Conservation (phyloP, 2,329 filamentous ascomycete genomes). For the Calonectria hongkongensis region DNA sequence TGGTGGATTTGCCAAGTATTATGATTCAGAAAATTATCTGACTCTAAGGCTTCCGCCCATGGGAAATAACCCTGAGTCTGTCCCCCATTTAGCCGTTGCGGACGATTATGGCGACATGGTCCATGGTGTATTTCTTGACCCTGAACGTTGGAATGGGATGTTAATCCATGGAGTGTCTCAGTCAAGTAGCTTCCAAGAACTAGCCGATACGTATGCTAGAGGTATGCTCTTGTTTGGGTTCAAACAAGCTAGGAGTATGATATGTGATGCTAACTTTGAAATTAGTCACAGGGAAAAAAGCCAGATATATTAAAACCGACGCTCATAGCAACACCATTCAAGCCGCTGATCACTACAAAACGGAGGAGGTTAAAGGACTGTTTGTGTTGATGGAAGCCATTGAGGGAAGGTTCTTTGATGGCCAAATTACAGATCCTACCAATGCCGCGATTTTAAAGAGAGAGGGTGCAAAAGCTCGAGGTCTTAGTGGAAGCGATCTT, state of each 20-base stretch:
- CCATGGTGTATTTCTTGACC: constrained; percentile 19
- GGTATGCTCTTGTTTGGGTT: neutral
- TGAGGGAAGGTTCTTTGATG: neutral
- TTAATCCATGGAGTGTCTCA: neutral
- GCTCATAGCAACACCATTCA: neutral
- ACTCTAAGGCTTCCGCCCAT: constrained; percentile 22
- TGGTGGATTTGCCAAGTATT: neutral
- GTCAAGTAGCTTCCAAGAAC: neutral
- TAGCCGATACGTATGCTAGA: neutral
- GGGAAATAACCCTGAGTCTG: constrained; percentile 29
- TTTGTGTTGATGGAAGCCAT: neutral
- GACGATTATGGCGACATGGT: constrained; percentile 19
- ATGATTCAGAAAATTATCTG: constrained; percentile 6
- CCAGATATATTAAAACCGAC: neutral
- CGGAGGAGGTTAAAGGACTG: neutral
- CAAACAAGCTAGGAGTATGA: neutral
- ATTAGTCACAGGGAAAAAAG: neutral
- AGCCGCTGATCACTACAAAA: neutral
- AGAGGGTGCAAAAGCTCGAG: neutral
- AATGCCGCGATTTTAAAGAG: neutral
- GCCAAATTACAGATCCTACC: neutral
- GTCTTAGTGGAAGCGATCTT: neutral
- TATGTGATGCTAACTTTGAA: too few relatives aligned
- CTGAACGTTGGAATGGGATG: constrained; percentile 4
- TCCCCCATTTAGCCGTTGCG: constrained; percentile 11